Conservation (phyloP, 2,329 filamentous ascomycete genomes). For the Periconia sp. region DNA sequence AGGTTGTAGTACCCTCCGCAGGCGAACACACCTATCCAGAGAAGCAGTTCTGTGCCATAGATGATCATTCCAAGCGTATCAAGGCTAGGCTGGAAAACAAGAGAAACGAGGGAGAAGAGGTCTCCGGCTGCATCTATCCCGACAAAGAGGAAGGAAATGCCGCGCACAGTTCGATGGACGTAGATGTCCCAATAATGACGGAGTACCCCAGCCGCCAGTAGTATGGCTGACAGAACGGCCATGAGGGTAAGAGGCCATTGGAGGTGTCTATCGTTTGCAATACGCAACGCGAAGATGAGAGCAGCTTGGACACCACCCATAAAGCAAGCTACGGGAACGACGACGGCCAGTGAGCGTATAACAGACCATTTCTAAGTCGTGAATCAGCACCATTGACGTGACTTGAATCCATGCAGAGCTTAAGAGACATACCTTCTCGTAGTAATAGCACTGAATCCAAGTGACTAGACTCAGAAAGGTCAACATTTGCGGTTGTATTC, state of each 20-base stretch:
- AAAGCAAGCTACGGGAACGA: slow-evolving; percentile 58
- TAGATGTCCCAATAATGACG: slow-evolving; percentile 75
- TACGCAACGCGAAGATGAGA: slow-evolving; percentile 63
- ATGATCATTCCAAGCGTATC: slow-evolving; percentile 70
- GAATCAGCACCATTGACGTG: slow-evolving; percentile 10
- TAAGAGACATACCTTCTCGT: slow-evolving; percentile 46
- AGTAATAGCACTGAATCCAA: slow-evolving; percentile 64
- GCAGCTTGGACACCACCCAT: slow-evolving; percentile 66
- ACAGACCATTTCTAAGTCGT: slow-evolving; percentile 58
- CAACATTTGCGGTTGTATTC: slow-evolving; percentile 64
- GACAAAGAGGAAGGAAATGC: slow-evolving; percentile 76
- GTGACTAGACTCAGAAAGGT: slow-evolving; percentile 59
- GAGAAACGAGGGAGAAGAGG: slow-evolving; percentile 68
- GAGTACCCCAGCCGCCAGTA: slow-evolving; percentile 70
- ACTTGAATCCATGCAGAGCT: background rate
- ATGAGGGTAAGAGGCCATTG: slow-evolving; percentile 71
- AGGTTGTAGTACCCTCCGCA: slow-evolving; percentile 71
- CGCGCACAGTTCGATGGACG: slow-evolving; percentile 67
- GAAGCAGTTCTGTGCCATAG: slow-evolving; percentile 68
- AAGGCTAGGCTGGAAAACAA: slow-evolving; percentile 65
- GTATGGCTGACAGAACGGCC: slow-evolving; percentile 67
- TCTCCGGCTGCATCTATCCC: slow-evolving; percentile 73
- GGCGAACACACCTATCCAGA: slow-evolving; percentile 72
- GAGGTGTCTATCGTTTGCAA: slow-evolving; percentile 51
- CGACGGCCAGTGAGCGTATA: slow-evolving; percentile 55